Percentiles rank a stretch among this genome's conserved stretches.
These are phyloP conservation scores for Ramaria sp. DNA, from an alignment of 768 basidiomycete species.

Conservation along the genomic window DNA sequence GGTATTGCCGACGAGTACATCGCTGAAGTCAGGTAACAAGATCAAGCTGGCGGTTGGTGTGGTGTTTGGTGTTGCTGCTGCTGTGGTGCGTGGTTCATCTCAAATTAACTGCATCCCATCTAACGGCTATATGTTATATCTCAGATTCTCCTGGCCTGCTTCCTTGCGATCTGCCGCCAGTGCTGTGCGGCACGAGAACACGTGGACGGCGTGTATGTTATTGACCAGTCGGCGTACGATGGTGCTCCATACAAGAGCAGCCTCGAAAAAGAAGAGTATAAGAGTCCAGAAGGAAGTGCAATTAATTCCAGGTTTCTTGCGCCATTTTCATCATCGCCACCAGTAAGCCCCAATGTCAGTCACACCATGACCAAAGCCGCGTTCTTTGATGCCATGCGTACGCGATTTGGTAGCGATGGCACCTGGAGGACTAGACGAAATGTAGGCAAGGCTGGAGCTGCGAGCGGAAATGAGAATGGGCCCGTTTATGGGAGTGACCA, in stretches of 20 bases:
- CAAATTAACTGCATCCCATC: neutral
- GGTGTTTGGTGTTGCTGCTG: neutral
- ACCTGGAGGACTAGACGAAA: neutral
- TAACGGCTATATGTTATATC: neutral
- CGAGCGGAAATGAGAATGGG: too few species aligned
- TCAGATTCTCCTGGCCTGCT: neutral
- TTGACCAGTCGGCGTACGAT: neutral
- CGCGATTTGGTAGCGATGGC: neutral
- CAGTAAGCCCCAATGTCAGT: too few species aligned
- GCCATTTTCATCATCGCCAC: too few species aligned
- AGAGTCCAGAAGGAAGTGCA: neutral
- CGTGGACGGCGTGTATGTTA: neutral
- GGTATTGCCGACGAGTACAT: constrained; percentile 5
- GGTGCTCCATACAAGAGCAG: neutral
- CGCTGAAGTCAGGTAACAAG: neutral
- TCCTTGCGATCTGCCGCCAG: neutral
- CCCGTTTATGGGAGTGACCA: too few species aligned
- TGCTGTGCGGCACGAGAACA: neutral
- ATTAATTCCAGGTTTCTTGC: neutral
- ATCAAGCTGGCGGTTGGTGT: neutral
- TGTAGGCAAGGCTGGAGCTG: too few species aligned
- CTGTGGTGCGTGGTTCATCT: neutral
- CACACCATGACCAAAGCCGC: neutral
- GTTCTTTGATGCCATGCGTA: neutral
- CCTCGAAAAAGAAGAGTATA: neutral